Evolutionary conservation across 2,329 filamentous ascomycete genomes (phyloP).

Genomic region (Graphilbum fragrans): DNA sequence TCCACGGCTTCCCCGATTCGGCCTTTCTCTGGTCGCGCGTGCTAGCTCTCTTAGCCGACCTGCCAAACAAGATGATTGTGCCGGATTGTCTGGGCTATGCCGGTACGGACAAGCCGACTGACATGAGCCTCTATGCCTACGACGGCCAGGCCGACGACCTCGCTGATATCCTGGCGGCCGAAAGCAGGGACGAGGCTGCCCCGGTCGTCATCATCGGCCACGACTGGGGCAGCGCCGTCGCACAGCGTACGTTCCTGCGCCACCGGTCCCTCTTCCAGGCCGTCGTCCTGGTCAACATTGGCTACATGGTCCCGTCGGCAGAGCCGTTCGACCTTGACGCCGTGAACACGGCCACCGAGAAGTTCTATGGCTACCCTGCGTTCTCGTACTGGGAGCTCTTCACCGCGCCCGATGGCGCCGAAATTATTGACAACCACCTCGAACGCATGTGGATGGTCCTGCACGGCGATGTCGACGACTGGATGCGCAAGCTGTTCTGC

Average conservation of each 20-base stretch:
- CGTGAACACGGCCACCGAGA: slow-evolving; percentile 17
- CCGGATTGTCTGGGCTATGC: slow-evolving; percentile 27
- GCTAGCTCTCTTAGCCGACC: slow-evolving; percentile 13
- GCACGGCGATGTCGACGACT: slow-evolving; percentile 16
- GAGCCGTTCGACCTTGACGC: slow-evolving; percentile 22
- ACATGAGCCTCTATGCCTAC: slow-evolving; percentile 22
- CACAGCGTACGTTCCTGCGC: slow-evolving; percentile 27
- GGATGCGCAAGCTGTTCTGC: slow-evolving; percentile 23
- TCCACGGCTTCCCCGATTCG: slow-evolving; percentile 38
- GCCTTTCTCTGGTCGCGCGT: slow-evolving; percentile 30
- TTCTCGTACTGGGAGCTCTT: slow-evolving; percentile 35
- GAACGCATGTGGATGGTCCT: slow-evolving; percentile 22
- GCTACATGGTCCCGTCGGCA: slow-evolving; percentile 23
- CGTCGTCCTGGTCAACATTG: slow-evolving; percentile 27
- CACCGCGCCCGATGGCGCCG: slow-evolving; percentile 22
- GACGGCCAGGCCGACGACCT: slow-evolving; percentile 24
- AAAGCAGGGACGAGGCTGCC: not conserved
- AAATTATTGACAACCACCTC: slow-evolving; percentile 23
- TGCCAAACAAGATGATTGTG: slow-evolving; percentile 24
- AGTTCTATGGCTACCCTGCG: slow-evolving; percentile 22
- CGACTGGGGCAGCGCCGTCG: slow-evolving; percentile 32
- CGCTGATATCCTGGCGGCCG: slow-evolving; percentile 21
- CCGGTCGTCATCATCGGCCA: slow-evolving; percentile 33
- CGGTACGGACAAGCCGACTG: slow-evolving; percentile 26
- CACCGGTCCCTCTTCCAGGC: slow-evolving; percentile 25